phyloP scores from a whole-genome alignment of 805 yeast genomes.

The Wickerhamiella occidentalis region DNA sequence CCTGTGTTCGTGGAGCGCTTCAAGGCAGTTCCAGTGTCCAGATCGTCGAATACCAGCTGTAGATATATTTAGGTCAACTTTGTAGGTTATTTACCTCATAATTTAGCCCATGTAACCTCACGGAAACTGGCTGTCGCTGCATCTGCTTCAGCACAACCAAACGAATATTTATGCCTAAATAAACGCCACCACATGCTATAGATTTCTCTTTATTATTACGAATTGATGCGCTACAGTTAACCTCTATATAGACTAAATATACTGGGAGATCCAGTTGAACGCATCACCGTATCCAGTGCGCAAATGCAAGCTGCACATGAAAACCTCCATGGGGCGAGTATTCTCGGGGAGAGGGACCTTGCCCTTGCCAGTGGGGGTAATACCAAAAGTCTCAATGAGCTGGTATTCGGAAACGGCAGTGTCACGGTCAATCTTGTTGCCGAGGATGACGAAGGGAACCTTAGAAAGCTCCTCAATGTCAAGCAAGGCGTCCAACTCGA shows the following conservation, averaged over 20 bases:
- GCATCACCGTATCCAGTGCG: slow-evolving; percentile 98
- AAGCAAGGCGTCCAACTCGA: slow-evolving; percentile 86
- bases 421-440: slow-evolving; percentile 93
- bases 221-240: no score
- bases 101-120: no score
- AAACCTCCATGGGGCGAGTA: slow-evolving; percentile 86
- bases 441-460: slow-evolving; percentile 88
- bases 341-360: slow-evolving; percentile 52
- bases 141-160: no score
- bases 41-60: no score
- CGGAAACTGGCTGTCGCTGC: no score
- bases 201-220: no score
- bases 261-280: slow-evolving; percentile 95
- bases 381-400: slow-evolving; percentile 77
- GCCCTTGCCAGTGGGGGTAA: slow-evolving; percentile 86
- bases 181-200: no score
- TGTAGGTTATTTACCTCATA: no score
- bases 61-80: no score
- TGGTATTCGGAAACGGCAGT: slow-evolving; percentile 92
- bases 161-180: no score
- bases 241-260: slow-evolving; percentile 44
- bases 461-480: slow-evolving; percentile 79
- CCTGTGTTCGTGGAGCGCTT: no score
- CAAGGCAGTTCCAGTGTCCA: no score
- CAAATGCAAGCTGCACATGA: slow-evolving; percentile 97